Evolutionary conservation across 2,329 filamentous ascomycete species (phyloP).

Genomic region (Pseudogymnoascus sp.): DNA sequence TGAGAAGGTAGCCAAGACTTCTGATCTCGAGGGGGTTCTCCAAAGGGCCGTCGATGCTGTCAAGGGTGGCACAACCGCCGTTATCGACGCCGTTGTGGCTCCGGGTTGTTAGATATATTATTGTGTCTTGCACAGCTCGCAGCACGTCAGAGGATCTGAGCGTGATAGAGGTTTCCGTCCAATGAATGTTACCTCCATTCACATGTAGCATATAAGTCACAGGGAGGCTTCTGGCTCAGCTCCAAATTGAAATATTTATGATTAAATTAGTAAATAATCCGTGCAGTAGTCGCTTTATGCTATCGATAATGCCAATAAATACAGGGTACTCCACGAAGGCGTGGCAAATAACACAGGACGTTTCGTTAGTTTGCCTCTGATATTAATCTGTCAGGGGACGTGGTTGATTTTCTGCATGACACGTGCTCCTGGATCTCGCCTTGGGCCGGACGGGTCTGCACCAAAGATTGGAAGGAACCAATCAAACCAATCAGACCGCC

Average conservation of each 20-base stretch:
- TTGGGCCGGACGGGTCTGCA: neutral
- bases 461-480: neutral
- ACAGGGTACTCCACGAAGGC: neutral
- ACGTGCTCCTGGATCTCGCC: neutral
- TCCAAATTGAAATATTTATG: neutral
- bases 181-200: neutral
- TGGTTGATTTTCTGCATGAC: slow-evolving; percentile 7
- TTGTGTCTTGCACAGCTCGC: neutral
- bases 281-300: neutral
- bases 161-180: neutral
- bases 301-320: neutral
- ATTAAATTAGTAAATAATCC: neutral
- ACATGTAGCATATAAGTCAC: neutral
- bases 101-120: slow-evolving; percentile 19
- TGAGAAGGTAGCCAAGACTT: slow-evolving; percentile 45
- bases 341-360: neutral
- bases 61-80: slow-evolving; percentile 46
- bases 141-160: neutral
- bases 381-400: neutral
- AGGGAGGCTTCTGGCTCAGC: neutral
- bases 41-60: slow-evolving; percentile 52
- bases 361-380: neutral
- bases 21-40: slow-evolving; percentile 44
- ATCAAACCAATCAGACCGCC: neutral
- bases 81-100: slow-evolving; percentile 41